These are phyloP conservation scores for Misopates orontium DNA, from an alignment of 257 asterid species.

Conservation along the genomic window DNA sequence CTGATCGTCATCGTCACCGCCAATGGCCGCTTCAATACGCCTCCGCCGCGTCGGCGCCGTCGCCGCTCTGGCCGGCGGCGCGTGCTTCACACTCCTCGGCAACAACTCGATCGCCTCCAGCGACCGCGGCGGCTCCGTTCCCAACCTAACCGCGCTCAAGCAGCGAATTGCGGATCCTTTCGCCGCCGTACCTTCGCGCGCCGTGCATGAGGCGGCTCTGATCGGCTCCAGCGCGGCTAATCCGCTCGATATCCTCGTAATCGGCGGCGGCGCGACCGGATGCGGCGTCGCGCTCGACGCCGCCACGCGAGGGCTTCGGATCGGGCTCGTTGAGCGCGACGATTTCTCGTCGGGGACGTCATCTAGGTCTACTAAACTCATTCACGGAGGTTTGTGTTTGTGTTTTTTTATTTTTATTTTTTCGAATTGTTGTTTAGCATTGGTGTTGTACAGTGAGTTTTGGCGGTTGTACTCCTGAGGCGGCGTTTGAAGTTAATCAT, in stretches of 20 bases:
- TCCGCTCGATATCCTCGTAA: constrained; percentile 89
- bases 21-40: constrained; percentile 65
- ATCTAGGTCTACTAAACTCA: constrained; percentile 92
- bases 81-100: constrained; percentile 50
- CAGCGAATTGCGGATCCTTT: constrained; percentile 63
- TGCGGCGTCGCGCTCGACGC: constrained; percentile 94
- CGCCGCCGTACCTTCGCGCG: constrained; percentile 65
- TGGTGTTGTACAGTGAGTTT: constrained; percentile 35
- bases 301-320: constrained; percentile 97
- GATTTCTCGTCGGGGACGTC: constrained; percentile 95
- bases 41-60: constrained; percentile 75
- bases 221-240: constrained; percentile 54
- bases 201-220: constrained; percentile 72
- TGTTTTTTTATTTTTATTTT: not conserved
- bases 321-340: constrained; percentile 93
- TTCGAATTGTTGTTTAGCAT: constrained; percentile 23
- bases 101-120: constrained; percentile 56
- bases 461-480: constrained; percentile 31
- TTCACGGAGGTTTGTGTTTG: constrained; percentile 84
- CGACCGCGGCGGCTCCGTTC: constrained; percentile 53
- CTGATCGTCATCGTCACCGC: constrained; percentile 21
- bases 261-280: constrained; percentile 98
- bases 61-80: constrained; percentile 67
- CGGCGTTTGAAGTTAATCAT: constrained; percentile 18
- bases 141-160: constrained; percentile 42